Evolutionary conservation across 306 rosid genomes (phyloP).

Genomic region (Rubus idaeus): DNA sequence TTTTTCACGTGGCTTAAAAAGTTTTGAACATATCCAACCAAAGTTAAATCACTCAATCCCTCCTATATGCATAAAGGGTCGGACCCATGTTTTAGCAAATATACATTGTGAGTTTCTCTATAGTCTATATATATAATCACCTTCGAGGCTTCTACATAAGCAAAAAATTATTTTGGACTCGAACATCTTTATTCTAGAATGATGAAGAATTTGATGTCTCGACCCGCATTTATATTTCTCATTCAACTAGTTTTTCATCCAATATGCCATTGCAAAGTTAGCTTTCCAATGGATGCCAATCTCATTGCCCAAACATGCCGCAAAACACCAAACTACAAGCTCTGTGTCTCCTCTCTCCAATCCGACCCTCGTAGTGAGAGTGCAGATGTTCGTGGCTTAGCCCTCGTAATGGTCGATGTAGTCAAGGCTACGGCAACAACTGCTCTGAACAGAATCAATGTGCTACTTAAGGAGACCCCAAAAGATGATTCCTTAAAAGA

Average conservation of each 20-base stretch:
- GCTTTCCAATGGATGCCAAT: neutral
- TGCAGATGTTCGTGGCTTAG: constrained; percentile 33
- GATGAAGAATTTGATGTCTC: neutral
- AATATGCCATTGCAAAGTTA: neutral
- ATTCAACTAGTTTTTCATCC: neutral
- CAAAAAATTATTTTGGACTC: no score
- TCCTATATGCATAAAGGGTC: no score
- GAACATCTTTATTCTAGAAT: no score
- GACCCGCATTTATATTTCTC: neutral
- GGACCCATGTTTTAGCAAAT: no score
- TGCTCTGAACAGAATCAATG: constrained; percentile 1
- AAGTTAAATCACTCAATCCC: no score
- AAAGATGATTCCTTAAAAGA: constrained; percentile 2
- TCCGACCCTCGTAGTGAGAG: constrained; percentile 32
- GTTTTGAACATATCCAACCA: no score
- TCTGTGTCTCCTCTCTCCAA: constrained; percentile 36
- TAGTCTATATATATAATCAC: no score
- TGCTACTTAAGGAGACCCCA: constrained; percentile 11
- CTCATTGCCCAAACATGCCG: constrained; percentile 34
- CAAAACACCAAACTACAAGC: constrained; percentile 36
- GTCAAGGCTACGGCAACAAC: neutral
- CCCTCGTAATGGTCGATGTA: constrained; percentile 31
- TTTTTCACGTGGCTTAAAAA: no score
- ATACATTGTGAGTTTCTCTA: no score
- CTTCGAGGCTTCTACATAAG: no score